Evolutionary conservation across 768 basidiomycete species (phyloP).

Genomic region (Mycena vulgaris): DNA sequence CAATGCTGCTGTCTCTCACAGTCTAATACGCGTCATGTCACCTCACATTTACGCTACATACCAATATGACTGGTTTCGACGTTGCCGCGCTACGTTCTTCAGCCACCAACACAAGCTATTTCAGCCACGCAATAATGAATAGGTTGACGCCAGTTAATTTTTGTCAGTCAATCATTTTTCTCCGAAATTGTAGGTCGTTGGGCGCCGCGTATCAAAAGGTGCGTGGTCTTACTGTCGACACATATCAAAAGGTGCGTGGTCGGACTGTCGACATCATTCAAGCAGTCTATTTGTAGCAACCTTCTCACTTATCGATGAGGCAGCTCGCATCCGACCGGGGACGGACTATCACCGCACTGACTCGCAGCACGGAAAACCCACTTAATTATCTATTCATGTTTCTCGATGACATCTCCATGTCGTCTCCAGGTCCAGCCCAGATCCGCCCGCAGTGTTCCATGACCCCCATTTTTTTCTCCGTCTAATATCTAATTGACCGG

Average conservation of each 20-base stretch:
- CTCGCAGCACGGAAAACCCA: slow-evolving; percentile 20
- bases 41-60: slow-evolving; percentile 21
- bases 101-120: slow-evolving; percentile 5
- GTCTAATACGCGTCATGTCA: slow-evolving; percentile 29
- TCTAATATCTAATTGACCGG: slow-evolving; percentile 14
- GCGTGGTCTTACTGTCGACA: no score
- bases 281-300: slow-evolving; percentile 19
- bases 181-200: not conserved
- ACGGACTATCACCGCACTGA: slow-evolving; percentile 33
- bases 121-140: slow-evolving; percentile 28
- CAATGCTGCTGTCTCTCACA: slow-evolving; percentile 24
- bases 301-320: slow-evolving; percentile 23
- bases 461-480: slow-evolving; percentile 3
- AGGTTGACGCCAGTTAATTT: not conserved
- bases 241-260: slow-evolving; percentile 32
- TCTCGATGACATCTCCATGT: slow-evolving; percentile 24
- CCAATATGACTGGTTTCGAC: slow-evolving; percentile 36
- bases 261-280: slow-evolving; percentile 10
- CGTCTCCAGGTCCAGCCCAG: slow-evolving; percentile 17
- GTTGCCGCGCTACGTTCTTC: not conserved
- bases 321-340: slow-evolving; percentile 5
- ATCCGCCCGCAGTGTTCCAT: not conserved
- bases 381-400: slow-evolving; percentile 31
- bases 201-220: not conserved
- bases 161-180: slow-evolving; percentile 14